Percentiles rank a stretch among this genome's conserved stretches.
phyloP scores from a whole-genome alignment of 352 stramenopile genomes.

The Phytophthora uliginosa region DNA sequence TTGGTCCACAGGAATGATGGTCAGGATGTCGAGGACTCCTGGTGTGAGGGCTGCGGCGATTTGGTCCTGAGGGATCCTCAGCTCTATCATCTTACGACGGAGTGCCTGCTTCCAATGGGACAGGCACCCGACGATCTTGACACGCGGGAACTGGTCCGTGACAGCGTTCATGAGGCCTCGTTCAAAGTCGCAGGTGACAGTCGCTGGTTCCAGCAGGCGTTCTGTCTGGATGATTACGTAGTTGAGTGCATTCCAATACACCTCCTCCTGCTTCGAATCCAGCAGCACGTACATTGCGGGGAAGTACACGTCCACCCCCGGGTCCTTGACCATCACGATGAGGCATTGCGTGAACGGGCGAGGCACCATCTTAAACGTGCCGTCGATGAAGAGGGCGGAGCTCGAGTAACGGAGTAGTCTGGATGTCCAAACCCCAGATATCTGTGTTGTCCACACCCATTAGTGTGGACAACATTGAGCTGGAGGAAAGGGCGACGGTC shows the following conservation, averaged over 20 bases:
- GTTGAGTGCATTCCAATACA: too few species aligned
- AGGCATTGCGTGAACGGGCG: too few species aligned
- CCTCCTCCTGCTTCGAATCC: too few species aligned
- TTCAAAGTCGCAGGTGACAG: too few species aligned
- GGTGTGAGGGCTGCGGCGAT: neutral
- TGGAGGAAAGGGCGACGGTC: conserved; percentile 10
- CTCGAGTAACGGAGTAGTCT: neutral
- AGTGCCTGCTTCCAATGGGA: conserved; percentile 30
- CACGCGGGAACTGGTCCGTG: conserved; percentile 10
- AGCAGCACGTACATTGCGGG: too few species aligned
- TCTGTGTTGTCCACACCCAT: neutral
- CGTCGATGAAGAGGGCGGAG: neutral
- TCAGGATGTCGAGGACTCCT: neutral
- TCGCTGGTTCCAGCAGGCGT: too few species aligned
- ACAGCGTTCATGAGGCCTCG: conserved; percentile 11
- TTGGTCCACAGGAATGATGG: conserved; percentile 5
- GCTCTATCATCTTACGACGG: conserved; percentile 19
- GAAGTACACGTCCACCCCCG: too few species aligned
- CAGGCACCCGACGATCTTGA: conserved; percentile 20
- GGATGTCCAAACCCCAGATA: neutral
- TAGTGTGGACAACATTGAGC: neutral
- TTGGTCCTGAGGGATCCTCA: neutral
- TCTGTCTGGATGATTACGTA: too few species aligned
- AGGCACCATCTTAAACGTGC: neutral
- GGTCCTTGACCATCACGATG: too few species aligned